Base-by-base conservation (phyloP, 106 monocot species). In the Acorus gramineus region DNA sequence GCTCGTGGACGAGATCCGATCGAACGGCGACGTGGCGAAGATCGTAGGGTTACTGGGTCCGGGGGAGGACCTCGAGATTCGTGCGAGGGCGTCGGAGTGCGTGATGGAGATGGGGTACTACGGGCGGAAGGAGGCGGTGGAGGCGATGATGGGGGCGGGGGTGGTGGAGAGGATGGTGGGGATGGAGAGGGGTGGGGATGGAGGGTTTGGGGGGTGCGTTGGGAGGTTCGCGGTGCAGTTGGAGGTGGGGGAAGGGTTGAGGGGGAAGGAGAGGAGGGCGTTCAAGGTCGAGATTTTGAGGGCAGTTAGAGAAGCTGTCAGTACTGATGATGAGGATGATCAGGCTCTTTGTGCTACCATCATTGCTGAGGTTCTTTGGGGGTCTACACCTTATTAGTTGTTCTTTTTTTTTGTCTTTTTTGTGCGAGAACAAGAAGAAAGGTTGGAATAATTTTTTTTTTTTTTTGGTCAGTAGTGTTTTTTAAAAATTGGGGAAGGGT, bases 201-300 rank as follows among this genome's bases (percentile, higher is more conserved):
- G 5, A 58, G 54, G 14, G 54, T 78, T 81, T 13, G 72, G 70
- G 28, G 78, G 84, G 58, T 72, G 84, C 66, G 83, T 91, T 65
- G 76, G 76, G 61, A 56, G 81, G 54, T 79, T 86, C 8, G 80
- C 82, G 14, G 28, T 84, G 4, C 76, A 77, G 77, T 13, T 92
- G 46, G 86, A 92, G 84, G 77, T 92, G 2, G 91, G 91, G 42
- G 91, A 84, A 57, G 91, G 91, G 14, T 51, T 91, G 46, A 49
- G 83, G 58, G 59, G 68, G 66, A 56, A 79, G 53, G 91, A 86
- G 74, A 84, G 71, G 66, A 55, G 74, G 50, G 66, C 11, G 59
- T 10, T 76, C 12, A 91, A 86, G 77, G 46, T 53, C 68, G 79
- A 83, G 65, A 64, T 91, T 6, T 46, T 91, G 57, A 49, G 51